Evolutionary conservation across 441 rosid species (phyloP).

Genomic region (Cnidoscolus chayamansa): DNA sequence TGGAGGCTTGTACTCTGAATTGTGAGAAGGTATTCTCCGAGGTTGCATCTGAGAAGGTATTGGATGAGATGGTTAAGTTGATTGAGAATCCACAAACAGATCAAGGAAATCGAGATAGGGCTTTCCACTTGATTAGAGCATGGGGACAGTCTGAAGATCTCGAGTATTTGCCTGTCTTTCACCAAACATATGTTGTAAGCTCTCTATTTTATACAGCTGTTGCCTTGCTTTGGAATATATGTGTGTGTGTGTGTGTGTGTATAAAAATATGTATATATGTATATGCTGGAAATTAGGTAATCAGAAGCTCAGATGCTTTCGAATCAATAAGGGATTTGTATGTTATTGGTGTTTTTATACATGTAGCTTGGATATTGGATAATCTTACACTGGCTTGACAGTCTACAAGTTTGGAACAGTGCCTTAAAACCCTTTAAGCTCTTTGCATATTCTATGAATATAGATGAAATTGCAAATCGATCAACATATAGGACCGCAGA

Average conservation of each 20-base stretch:
- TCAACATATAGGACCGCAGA: background rate
- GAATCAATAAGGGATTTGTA: background rate
- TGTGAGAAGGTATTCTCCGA: slow-evolving; percentile 82
- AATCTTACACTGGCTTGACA: background rate
- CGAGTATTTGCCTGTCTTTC: slow-evolving; percentile 73
- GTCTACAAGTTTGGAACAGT: background rate
- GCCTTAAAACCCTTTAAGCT: too few species aligned
- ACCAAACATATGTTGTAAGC: slow-evolving; percentile 64
- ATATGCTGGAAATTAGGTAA: background rate
- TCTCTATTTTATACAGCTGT: background rate
- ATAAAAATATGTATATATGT: too few species aligned
- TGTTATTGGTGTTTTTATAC: background rate
- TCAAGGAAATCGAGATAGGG: slow-evolving; percentile 49
- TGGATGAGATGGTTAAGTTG: slow-evolving; percentile 88
- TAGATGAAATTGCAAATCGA: background rate
- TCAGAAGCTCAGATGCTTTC: too few species aligned
- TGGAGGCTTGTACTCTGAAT: slow-evolving; percentile 74
- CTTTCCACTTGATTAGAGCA: slow-evolving; percentile 65
- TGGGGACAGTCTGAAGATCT: slow-evolving; percentile 85
- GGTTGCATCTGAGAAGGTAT: slow-evolving; percentile 70
- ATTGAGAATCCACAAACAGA: slow-evolving; percentile 56
- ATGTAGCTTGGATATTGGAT: too few species aligned
- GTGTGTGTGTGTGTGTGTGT: too few species aligned
- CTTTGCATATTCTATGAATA: background rate
- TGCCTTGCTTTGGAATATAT: background rate